These are phyloP conservation scores for Chaetoceros tenuissimus DNA, from an alignment of 108 stramenopile genomes.

Conservation along the genomic window DNA sequence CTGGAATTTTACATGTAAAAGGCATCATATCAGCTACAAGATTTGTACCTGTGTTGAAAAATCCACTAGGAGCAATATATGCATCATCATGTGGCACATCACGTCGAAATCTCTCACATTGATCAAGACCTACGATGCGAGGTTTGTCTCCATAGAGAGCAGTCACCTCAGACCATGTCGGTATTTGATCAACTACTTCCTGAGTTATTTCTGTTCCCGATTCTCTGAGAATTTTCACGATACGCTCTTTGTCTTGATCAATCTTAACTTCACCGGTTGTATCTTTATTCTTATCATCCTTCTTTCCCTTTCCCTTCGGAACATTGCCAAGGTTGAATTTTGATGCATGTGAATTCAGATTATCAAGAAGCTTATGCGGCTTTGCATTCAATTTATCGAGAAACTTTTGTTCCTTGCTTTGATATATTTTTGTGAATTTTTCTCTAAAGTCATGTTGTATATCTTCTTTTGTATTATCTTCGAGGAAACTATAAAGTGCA, in stretches of 20 bases:
- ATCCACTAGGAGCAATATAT: conserved; percentile 60
- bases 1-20: conserved; percentile 71
- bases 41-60: conserved; percentile 82
- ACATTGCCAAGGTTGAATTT: too few species aligned
- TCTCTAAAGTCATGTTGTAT: too few species aligned
- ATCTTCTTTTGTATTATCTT: too few species aligned
- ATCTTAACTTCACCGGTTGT: too few species aligned
- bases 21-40: conserved; percentile 58
- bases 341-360: too few species aligned
- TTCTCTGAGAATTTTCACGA: conserved; percentile 36
- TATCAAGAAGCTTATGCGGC: too few species aligned
- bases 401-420: too few species aligned
- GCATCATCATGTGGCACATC: conserved; percentile 37
- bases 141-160: conserved; percentile 39
- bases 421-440: too few species aligned
- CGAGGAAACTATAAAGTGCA: not conserved
- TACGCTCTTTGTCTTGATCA: conserved; percentile 20
- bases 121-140: conserved; percentile 37
- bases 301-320: too few species aligned
- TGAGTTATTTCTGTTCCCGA: conserved; percentile 38
- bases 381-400: too few species aligned
- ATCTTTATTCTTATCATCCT: too few species aligned
- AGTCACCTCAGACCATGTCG: conserved; percentile 54
- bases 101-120: conserved; percentile 30
- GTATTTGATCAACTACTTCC: conserved; percentile 35